phyloP scores from a whole-genome alignment of 768 basidiomycete species.

The Cubamyces lactineus region DNA sequence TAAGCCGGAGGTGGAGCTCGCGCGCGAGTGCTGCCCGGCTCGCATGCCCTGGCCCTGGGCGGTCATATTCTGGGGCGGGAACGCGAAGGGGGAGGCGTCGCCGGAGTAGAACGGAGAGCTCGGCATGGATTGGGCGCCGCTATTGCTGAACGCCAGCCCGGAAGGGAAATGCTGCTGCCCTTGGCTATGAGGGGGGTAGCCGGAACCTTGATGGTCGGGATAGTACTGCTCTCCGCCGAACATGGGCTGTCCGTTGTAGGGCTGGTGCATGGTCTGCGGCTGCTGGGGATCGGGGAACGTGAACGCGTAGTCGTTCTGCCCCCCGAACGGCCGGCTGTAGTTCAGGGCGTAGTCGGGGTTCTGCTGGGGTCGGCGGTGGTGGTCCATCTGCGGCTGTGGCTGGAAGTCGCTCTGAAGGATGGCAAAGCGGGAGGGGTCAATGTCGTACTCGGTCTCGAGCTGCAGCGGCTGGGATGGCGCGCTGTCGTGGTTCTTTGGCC shows the following conservation, averaged over 20 bases:
- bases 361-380: slow-evolving; percentile 12
- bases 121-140: slow-evolving; percentile 14
- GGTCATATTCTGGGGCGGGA: slow-evolving; percentile 10
- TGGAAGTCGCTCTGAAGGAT: slow-evolving; percentile 23
- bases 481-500: slow-evolving; percentile 14
- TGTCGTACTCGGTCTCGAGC: slow-evolving; percentile 30
- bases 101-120: slow-evolving; percentile 20
- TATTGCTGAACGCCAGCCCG: slow-evolving; percentile 5
- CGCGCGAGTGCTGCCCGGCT: slow-evolving; percentile 10
- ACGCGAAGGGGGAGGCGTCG: slow-evolving; percentile 6
- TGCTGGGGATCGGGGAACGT: slow-evolving; percentile 13
- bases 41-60: slow-evolving; percentile 5
- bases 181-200: slow-evolving; percentile 3
- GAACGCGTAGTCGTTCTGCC: slow-evolving; percentile 13
- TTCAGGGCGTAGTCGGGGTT: not conserved
- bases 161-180: slow-evolving; percentile 8
- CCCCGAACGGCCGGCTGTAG: slow-evolving; percentile 6
- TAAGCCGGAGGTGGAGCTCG: slow-evolving; percentile 9
- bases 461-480: slow-evolving; percentile 15
- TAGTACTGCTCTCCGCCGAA: slow-evolving; percentile 10
- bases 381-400: slow-evolving; percentile 6
- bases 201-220: slow-evolving; percentile 2
- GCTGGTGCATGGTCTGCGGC: slow-evolving; percentile 10
- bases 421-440: slow-evolving; percentile 27
- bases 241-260: slow-evolving; percentile 9